These are phyloP conservation scores for Yamadazyma ubonensis DNA, from an alignment of 805 yeast species.

Conservation along the genomic window DNA sequence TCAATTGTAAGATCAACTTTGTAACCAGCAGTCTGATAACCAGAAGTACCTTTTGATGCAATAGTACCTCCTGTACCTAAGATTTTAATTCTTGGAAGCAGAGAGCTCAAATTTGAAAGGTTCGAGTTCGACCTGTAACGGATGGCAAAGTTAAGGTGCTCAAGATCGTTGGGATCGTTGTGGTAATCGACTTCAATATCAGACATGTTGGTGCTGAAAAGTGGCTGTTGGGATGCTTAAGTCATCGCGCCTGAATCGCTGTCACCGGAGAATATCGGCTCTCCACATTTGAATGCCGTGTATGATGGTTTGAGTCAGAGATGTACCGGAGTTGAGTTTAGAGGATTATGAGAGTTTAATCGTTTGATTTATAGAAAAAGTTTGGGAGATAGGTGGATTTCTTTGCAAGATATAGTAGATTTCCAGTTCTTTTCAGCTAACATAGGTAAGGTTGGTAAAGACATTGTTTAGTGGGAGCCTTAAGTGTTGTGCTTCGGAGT, in stretches of 20 bases:
- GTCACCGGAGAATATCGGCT: background rate
- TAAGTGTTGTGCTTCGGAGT: no score
- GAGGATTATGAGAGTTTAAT: background rate
- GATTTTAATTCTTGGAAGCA: conserved; percentile 37
- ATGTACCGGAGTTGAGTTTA: background rate
- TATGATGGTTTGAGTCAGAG: background rate
- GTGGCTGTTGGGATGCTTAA: conserved; percentile 1
- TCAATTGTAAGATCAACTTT: conserved; percentile 45
- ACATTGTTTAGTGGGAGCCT: no score
- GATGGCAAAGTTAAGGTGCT: conserved; percentile 35
- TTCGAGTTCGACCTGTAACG: conserved; percentile 34
- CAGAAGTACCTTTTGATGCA: conserved; percentile 40
- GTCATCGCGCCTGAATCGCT: conserved; percentile 7
- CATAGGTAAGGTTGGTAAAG: no score
- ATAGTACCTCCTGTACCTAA: conserved; percentile 49
- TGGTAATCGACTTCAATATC: conserved; percentile 16
- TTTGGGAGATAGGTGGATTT: no score
- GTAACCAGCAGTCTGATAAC: conserved; percentile 45
- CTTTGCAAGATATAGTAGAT: no score
- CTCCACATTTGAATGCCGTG: conserved; percentile 6
- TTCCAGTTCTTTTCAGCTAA: no score
- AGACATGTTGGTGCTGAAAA: conserved; percentile 4
- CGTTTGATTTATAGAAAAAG: no score
- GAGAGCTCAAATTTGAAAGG: background rate
- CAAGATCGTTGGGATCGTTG: conserved; percentile 25